A percentile compares a stretch with the other conserved stretches of the same genome.
These are phyloP conservation scores for Aspergillus baeticus DNA, from an alignment of 495 filamentous ascomycete genomes.

Conservation along the genomic window DNA sequence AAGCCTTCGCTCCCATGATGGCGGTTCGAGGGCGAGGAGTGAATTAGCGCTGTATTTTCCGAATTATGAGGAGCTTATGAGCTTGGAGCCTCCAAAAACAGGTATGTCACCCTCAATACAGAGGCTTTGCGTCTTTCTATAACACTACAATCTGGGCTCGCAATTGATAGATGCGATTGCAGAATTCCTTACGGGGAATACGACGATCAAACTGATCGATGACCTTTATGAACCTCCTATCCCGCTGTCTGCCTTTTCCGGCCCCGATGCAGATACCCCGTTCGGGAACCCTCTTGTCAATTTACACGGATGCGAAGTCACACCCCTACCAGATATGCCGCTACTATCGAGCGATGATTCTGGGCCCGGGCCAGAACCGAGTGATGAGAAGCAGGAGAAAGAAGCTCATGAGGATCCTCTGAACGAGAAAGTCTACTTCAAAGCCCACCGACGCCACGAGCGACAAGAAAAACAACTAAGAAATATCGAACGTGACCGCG, in stretches of 20 bases:
- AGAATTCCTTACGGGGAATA: slow-evolving; percentile 47
- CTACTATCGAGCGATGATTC: not conserved
- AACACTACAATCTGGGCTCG: not conserved
- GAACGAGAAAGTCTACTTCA: slow-evolving; percentile 63
- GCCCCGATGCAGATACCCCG: slow-evolving; percentile 23
- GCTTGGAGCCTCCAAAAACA: slow-evolving; percentile 70
- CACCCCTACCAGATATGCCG: slow-evolving; percentile 23
- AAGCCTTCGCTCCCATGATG: slow-evolving; percentile 50
- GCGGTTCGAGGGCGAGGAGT: slow-evolving; percentile 69
- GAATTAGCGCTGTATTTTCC: slow-evolving; percentile 85
- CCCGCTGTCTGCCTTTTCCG: slow-evolving; percentile 10
- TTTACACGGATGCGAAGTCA: slow-evolving; percentile 33
- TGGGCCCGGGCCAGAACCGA: not conserved
- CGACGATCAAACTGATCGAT: slow-evolving; percentile 45
- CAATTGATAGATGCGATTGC: not conserved
- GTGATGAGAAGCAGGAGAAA: slow-evolving; percentile 47
- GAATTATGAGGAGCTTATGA: slow-evolving; percentile 88
- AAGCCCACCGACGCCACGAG: slow-evolving; percentile 73
- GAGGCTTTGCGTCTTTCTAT: no score
- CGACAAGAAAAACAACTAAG: slow-evolving; percentile 89
- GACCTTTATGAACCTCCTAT: slow-evolving; percentile 38
- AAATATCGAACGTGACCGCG: slow-evolving; percentile 88
- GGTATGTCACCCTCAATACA: slow-evolving; percentile 50
- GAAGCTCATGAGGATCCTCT: slow-evolving; percentile 56
- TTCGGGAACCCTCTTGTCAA: slow-evolving; percentile 45